Evolutionary conservation across 2,329 filamentous ascomycete genomes (phyloP), one percentile per base, ranked within the genome.

Genomic region (Paraconiothyrium sp.): DNA sequence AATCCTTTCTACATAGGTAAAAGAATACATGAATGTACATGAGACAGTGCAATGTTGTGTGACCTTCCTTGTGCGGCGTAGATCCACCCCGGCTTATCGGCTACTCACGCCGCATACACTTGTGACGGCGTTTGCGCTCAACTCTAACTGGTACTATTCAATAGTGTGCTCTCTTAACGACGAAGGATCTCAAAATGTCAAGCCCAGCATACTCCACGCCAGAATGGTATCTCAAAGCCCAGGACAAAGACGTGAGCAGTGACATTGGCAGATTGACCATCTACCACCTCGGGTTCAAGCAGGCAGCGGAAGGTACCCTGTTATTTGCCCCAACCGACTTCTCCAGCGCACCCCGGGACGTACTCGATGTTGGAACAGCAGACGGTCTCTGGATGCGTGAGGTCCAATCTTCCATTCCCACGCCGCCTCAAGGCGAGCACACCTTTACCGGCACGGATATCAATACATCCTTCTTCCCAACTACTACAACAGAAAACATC

Each of bases 321-420:
- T n/a, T 63, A 35, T 63, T 61, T 46, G 58, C 46, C 24, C 61
- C 54, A 22, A 32, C 58, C 35, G 54, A 63, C 22, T 63, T 63
- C 22, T 61, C 61, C 49, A 47, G 32, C 44, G 49, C 43, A 48
- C 61, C 61, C 2, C 61, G 61, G 41, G 46, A 43, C 4, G 37
- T 61, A 6, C 61, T 63, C 32, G 61, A 61, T 44, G 54, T 63
- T 32, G 54, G 58, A 30, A 63, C 61, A 43, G 58, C 61, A 35
- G 61, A 63, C 34, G 58, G 61, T 34, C 55, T 63, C n/a, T 63
- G 61, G 61, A 63, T 63, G 61, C 61, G 61, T 37, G 58, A 63
- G 5, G 58, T 63, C 32, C 51, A 60, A 48, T 58, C 58, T 16
- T 58, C 58, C 24, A 22, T 63, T 35, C 49, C 58, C 35, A 32